Evolutionary conservation across 345 rosid species (phyloP), one percentile per base, ranked within the genome.

Genomic region (Brassica cretica): DNA sequence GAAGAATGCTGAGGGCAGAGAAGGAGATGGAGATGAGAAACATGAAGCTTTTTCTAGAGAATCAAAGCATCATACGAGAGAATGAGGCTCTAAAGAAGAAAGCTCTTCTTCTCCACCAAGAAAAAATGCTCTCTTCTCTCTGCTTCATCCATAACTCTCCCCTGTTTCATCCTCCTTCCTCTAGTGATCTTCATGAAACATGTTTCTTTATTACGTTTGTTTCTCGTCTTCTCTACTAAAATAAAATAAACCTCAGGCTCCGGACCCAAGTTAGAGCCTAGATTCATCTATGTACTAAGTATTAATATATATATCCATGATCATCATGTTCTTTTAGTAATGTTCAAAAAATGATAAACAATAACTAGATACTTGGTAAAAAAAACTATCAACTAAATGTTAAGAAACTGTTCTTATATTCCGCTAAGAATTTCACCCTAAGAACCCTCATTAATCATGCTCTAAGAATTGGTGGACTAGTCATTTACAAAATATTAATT

Each of bases 21-120:
- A 84, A 69, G 64, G 81, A 74, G 66, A 84, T 89, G 85, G 80
- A 84, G 70, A 83, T 84, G 68, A 87, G 80, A 85, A 93, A 91
- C 85, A 29, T 82, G 85, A 85, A 70, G 72, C 87, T 93, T 32
- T 84, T 84, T 71, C 32, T 83, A 84, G 71, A 88, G 87, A 93
- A 93, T 75, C 86, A 82, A 68, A 85, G 81, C 79, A 88, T 93
- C 75, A 84, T 84, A 19, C 79, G 79, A 75, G 90, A 87, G 81
- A 93, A 91, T 18, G 87, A 93, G 80, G 87, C 80, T 82, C 72
- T 93, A 73, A 85, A 86, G 78, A 84, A 79, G 77, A 86, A 80
- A 82, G 94, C 91, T 8, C 66, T 80, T 69, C 85, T 88, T 74
- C 98, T 93, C 12, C 85, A 75, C 49, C 86, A 84, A 65, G 98